Evolutionary conservation across 805 yeast species (phyloP), one percentile per base, ranked within the genome.

Genomic region (Nakazawaea ishiwadae): DNA sequence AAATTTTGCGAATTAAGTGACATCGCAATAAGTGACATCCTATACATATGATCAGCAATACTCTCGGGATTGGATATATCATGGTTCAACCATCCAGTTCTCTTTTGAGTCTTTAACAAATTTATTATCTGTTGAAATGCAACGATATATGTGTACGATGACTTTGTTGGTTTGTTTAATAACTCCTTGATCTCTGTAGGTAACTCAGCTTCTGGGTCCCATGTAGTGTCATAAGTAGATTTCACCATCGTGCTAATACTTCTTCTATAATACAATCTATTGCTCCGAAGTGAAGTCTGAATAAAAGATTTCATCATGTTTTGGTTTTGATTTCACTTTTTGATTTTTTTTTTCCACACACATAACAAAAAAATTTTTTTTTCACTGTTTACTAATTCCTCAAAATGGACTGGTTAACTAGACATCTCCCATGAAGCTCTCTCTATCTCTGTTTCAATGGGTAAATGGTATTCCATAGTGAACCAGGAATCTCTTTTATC

Each of bases 31-130:
- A 90, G 67, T 4, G 88, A 79, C 96, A 91, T 90, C 44, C 99
- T 71, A 58, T 91, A 90, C 96, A 90, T 90, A 60, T 91, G 97
- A 62, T 90, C 97, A n/a, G 87, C 75, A 39, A 89, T 88, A 39
- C 84, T 76, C 60, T 88, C 86, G 3, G 81, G 79, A 19, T 67
- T 52, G 1, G 68, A 68, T 14, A 68, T 56, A 9, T 76, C 73
- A 53, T 77, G 78, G 56, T 88, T 91, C 16, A 91, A 62, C 98
- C 98, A 91, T 2, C 99, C 99, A 0, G 99, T 91, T 58, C 99
- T 74, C 51, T 73, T 79, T 55, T 87, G 91, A 4, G 78, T 68
- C 61, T 91, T 91, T 51, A 91, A 68, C 26, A 79, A 69, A 39
- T 82, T 73, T 0, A 87, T 75, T 24, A 88, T 75, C 55, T 86